Percentiles rank a stretch among this genome's conserved stretches.
Conservation (phyloP, 2,329 filamentous ascomycete genomes). For the Trichoderma sp. region DNA sequence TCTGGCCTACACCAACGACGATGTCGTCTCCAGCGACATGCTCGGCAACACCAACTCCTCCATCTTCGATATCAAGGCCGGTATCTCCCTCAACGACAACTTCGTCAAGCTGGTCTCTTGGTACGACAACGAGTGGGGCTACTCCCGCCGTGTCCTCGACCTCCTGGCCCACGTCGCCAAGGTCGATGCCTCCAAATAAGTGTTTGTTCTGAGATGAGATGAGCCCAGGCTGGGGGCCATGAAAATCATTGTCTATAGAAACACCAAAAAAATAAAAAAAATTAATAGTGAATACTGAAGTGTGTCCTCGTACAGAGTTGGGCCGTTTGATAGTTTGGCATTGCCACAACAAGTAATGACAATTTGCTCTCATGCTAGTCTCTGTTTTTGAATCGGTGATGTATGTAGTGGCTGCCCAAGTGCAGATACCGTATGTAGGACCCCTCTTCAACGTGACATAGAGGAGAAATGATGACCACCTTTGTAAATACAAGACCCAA, state of each 20-base stretch:
- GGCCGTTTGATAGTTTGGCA: conserved; percentile 1
- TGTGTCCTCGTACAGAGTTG: neutral
- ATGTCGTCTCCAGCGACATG: conserved; percentile 89
- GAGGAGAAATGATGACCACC: neutral
- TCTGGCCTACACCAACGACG: conserved; percentile 94
- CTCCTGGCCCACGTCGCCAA: conserved; percentile 76
- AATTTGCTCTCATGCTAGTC: neutral
- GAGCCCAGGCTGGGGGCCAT: neutral
- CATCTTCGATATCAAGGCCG: conserved; percentile 99
- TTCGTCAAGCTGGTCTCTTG: conserved; percentile 98
- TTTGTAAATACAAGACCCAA: neutral
- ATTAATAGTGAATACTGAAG: conserved; percentile 9
- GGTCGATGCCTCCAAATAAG: conserved; percentile 63
- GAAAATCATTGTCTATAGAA: conserved; percentile 1
- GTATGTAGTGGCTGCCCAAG: neutral
- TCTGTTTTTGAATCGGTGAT: neutral
- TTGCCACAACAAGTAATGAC: conserved; percentile 14
- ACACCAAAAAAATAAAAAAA: conserved; percentile 27
- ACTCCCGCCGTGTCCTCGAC: conserved; percentile 92
- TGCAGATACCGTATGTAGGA: neutral
- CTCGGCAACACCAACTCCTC: conserved; percentile 91
- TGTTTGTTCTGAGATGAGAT: neutral
- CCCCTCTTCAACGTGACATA: neutral
- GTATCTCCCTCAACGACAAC: conserved; percentile 97
- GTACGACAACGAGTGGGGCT: conserved; percentile 99